A percentile compares a stretch with the other conserved stretches of the same genome.
Conservation (phyloP, 495 filamentous ascomycete species). For the Annulohypoxylon stygium region DNA sequence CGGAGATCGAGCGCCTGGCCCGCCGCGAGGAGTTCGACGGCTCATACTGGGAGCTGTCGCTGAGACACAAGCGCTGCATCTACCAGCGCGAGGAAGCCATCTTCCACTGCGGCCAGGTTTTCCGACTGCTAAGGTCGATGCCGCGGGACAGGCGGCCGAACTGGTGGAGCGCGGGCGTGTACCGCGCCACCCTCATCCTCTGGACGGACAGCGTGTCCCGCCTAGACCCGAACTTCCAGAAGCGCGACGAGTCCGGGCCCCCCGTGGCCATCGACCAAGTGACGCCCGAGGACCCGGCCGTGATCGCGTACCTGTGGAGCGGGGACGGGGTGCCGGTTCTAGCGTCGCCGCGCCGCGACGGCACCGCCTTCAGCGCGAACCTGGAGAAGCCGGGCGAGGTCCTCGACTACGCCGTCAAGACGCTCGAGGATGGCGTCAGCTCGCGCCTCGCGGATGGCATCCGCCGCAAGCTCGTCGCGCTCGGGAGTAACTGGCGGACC, state of each 20-base stretch:
- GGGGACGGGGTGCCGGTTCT: constrained; percentile 56
- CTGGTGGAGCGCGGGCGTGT: constrained; percentile 69
- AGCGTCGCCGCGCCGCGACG: constrained; percentile 47
- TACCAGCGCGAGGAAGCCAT: constrained; percentile 67
- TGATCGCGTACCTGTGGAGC: constrained; percentile 57
- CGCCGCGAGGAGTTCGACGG: constrained; percentile 65
- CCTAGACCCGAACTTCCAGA: constrained; percentile 53
- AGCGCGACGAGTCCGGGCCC: constrained; percentile 35
- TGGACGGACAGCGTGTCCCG: constrained; percentile 61
- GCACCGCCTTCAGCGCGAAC: constrained; percentile 48
- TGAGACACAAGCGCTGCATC: constrained; percentile 66
- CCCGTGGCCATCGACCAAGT: constrained; percentile 58
- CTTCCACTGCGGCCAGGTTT: constrained; percentile 71
- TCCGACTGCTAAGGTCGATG: constrained; percentile 64
- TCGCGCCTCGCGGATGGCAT: constrained; percentile 62
- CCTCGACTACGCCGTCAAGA: constrained; percentile 58
- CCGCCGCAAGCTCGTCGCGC: constrained; percentile 57
- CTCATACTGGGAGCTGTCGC: constrained; percentile 60
- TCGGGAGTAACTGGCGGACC: constrained; percentile 53
- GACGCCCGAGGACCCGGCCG: constrained; percentile 52
- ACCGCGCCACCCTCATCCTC: constrained; percentile 65
- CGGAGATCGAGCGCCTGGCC: constrained; percentile 70
- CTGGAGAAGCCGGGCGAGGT: constrained; percentile 58
- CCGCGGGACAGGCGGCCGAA: constrained; percentile 58
- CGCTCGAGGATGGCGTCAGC: constrained; percentile 60